These are phyloP conservation scores for Pseudohalonectria lignicola DNA, from an alignment of 2,329 filamentous ascomycete species.

Conservation along the genomic window DNA sequence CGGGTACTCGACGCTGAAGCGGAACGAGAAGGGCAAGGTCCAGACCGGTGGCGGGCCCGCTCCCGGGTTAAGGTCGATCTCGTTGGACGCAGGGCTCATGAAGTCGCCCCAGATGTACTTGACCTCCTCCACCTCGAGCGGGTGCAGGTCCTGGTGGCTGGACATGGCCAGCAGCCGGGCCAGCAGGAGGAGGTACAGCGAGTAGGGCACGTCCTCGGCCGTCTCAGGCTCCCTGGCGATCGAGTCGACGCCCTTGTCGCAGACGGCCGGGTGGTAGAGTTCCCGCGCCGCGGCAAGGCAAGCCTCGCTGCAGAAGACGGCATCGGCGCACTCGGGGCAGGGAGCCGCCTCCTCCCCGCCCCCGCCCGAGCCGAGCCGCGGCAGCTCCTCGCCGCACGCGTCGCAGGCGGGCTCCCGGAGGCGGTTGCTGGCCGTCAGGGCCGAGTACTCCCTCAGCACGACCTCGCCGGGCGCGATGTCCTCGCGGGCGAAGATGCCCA, in stretches of 20 bases:
- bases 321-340: conserved; percentile 53
- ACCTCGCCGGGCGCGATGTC: conserved; percentile 67
- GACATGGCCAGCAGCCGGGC: conserved; percentile 53
- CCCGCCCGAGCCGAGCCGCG: conserved; percentile 29
- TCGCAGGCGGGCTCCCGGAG: conserved; percentile 83
- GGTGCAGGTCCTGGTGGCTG: conserved; percentile 47
- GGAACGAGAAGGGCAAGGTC: conserved; percentile 70
- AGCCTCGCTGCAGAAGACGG: conserved; percentile 52
- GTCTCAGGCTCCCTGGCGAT: conserved; percentile 51
- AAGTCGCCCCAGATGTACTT: conserved; percentile 64
- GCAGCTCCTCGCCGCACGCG: conserved; percentile 69
- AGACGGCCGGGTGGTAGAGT: conserved; percentile 53
- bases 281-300: conserved; percentile 48
- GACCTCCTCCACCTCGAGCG: conserved; percentile 51
- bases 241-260: conserved; percentile 54
- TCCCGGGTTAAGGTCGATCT: conserved; percentile 40
- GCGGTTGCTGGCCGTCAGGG: conserved; percentile 81
- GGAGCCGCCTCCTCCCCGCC: conserved; percentile 32
- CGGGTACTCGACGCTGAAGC: conserved; percentile 62
- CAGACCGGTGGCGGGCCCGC: conserved; percentile 40
- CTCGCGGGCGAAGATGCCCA: conserved; percentile 81
- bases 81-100: conserved; percentile 37
- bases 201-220: conserved; percentile 45
- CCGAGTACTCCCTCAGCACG: conserved; percentile 71
- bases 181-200: conserved; percentile 52